Evolutionary conservation across 345 rosid genomes (phyloP), one percentile per base, ranked within the genome.

Genomic region (Camelina hispida): DNA sequence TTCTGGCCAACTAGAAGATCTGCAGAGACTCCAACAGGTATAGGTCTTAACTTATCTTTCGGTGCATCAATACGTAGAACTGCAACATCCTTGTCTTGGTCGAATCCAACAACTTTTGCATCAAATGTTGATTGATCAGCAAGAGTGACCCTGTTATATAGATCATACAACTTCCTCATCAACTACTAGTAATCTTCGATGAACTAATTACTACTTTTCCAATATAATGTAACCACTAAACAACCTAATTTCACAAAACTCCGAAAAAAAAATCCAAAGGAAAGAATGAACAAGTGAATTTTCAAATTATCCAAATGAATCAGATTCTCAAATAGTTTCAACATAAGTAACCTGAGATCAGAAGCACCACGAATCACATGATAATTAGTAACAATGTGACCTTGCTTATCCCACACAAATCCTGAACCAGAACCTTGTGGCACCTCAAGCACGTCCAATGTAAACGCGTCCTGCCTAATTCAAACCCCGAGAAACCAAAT

Each of bases 361-460:
- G 98, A 94, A 75, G 98, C 98, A 34, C 93, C 97, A 40, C 98
- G 96, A 62, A 94, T 94, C 48, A 94, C 97, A 68, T 91, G 98
- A 79, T 84, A 94, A 78, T 94, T 94, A 59, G 98, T 94, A 68
- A 94, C 98, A 65, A 94, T 34, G 82, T 91, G 89, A 43, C 98
- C 98, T 0, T 80, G 68, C 66, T 77, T 86, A 75, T 94, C 97
- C 97, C 97, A 94, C 20, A 94, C 95, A 75, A 94, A 94, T 37
- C 97, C 96, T 23, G 98, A 94, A 18, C 98, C 97, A 22, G 97
- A 91, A 2, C 97, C 98, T 81, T 94, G 98, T 0, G 98, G 97
- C 61, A 94, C 98, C 87, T 94, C 97, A 81, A 94, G 81, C 38
- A 94, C 91, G 44, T 94, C 98, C 80, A 94, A 80, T 14, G 98